Percentiles rank a stretch among this genome's conserved stretches.
phyloP scores from a whole-genome alignment of 208 protist genomes.

The Crithidia fasciculata region DNA sequence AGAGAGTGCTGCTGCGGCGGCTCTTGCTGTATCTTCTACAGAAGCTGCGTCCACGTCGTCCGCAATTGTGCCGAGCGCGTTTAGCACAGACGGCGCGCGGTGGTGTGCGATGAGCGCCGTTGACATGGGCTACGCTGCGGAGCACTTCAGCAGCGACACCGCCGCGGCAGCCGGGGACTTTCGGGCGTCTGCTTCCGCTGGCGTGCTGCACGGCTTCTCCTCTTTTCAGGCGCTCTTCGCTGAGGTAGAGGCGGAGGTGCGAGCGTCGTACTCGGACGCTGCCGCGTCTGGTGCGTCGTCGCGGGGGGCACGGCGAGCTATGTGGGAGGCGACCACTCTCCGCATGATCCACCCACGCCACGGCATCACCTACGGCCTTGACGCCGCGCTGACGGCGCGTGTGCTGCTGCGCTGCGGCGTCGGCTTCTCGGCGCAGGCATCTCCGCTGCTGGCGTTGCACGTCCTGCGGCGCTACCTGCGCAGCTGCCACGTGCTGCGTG shows the following conservation, averaged over 20 bases:
- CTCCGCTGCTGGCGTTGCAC: constrained; percentile 72
- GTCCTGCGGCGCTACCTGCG: constrained; percentile 76
- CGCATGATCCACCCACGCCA: constrained; percentile 28
- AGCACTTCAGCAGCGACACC: constrained; percentile 48
- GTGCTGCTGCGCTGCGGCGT: constrained; percentile 77
- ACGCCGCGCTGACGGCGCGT: constrained; percentile 52
- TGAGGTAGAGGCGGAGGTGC: constrained; percentile 16
- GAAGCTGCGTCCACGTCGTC: neutral
- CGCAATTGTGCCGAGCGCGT: constrained; percentile 8
- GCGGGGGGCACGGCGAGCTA: neutral
- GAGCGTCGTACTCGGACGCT: neutral
- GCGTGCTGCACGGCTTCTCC: constrained; percentile 22
- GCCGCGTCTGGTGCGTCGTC: neutral
- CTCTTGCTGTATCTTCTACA: neutral
- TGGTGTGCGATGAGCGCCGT: constrained; percentile 44
- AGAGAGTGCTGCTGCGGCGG: neutral
- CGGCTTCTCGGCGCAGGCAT: constrained; percentile 61
- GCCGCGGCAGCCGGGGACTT: constrained; percentile 23
- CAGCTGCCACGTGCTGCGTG: constrained; percentile 52
- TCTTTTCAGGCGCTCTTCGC: constrained; percentile 29
- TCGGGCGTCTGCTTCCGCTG: constrained; percentile 17
- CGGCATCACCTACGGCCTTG: constrained; percentile 65
- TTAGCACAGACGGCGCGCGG: constrained; percentile 14
- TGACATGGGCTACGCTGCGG: constrained; percentile 68
- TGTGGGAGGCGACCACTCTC: constrained; percentile 32